Base-by-base conservation (phyloP, 257 asterid species). In the Lycium barbarum region DNA sequence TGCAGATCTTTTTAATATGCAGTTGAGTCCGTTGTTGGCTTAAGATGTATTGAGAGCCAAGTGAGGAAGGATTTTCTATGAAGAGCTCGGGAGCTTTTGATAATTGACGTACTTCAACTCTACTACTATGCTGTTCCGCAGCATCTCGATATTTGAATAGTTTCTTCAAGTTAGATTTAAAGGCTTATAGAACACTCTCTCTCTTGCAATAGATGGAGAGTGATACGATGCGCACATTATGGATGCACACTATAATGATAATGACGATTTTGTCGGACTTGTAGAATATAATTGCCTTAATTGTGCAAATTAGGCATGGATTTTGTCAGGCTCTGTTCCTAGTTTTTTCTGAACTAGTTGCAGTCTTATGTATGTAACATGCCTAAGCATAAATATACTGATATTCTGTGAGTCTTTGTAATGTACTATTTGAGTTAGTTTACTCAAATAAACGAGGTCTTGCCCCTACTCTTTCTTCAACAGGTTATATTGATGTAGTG, bases 1-100 rank as follows among this genome's bases (percentile, higher is more conserved):
- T 54, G 92, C 98, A 0, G 97, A 96, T 84, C 95, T 96, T 79
- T 95, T 95, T 86, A 88, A 85, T 86, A 85, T 82, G 90, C 99
- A 96, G 91, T 87, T 96, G 93, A 92, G 87, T 68, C 84, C 90
- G 68, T 85, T 93, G 84, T 86, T 93, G 87, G 82, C 49, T 53
- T 53, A 51, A 76, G 82, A 76, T 13, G 20, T 26, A 54, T 51
- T 53, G 22, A 76, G 82, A 53, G 65, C 47, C 82, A 76, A 26
- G 49, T 78, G 82, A 78, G 82, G 43, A 47, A 15, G 14, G 45
- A 22, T 78, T 17, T 51, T 78, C 10, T 74, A 49, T 49, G 65
- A 33, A 53, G 22, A 78, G 49, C 65, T 53, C 7, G 8, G 36
- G 45, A 74, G 81, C 62, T 22, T 20, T 49, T 47, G 36, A 45